Evolutionary conservation across 805 yeast genomes (phyloP).

Genomic region (Trichomonascus vanleenenianus): DNA sequence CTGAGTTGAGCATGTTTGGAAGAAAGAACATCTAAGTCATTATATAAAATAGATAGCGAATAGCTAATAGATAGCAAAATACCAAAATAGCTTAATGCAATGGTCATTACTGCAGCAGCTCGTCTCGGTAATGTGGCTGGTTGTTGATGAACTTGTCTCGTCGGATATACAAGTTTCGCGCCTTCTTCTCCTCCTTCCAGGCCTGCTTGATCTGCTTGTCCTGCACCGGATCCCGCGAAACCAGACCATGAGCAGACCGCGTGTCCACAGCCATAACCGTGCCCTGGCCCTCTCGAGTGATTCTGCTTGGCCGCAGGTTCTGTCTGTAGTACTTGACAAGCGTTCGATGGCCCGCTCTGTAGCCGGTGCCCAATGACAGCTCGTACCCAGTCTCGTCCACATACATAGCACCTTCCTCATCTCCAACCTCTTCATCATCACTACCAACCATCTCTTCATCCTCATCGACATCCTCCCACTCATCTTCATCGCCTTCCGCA

Average conservation of each 20-base stretch:
- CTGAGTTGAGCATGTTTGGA: no score
- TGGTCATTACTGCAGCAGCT: constrained; percentile 39
- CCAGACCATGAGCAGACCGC: constrained; percentile 21
- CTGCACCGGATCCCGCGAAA: constrained; percentile 30
- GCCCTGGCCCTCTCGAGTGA: constrained; percentile 54
- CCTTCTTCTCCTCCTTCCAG: constrained; percentile 50
- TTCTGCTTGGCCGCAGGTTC: constrained; percentile 42
- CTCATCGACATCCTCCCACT: constrained; percentile 29
- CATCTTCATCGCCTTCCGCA: constrained; percentile 25
- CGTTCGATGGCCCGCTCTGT: constrained; percentile 74
- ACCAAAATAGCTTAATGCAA: neutral
- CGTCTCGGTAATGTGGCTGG: constrained; percentile 82
- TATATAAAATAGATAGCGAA: no score
- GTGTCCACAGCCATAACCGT: constrained; percentile 70
- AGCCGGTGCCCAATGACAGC: constrained; percentile 68
- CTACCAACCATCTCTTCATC: constrained; percentile 32
- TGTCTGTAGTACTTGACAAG: constrained; percentile 67
- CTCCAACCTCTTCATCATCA: constrained; percentile 19
- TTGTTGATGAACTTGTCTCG: constrained; percentile 66
- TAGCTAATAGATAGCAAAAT: no score
- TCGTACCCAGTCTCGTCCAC: constrained; percentile 57
- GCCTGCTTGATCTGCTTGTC: constrained; percentile 47
- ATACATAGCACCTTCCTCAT: constrained; percentile 29
- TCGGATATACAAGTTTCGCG: constrained; percentile 33
- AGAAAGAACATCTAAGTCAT: no score